Percentiles rank a stretch among this genome's conserved stretches.
Conservation (phyloP, 352 stramenopile species). For the Phytophthora vignae region DNA sequence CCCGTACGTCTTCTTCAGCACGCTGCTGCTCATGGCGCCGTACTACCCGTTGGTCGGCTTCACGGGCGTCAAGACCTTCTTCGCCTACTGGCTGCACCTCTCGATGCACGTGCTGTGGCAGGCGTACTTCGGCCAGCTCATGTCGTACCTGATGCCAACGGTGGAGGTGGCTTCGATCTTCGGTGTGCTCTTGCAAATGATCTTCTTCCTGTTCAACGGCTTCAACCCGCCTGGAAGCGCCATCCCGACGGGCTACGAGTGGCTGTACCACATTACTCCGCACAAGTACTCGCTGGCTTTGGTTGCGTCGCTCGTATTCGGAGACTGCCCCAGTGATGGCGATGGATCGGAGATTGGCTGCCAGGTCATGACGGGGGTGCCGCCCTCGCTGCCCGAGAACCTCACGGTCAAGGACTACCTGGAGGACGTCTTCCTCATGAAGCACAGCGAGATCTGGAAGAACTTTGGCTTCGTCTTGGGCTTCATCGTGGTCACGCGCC, state of each 20-base stretch:
- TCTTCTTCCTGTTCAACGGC: slow-evolving; percentile 9
- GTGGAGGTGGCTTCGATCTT: slow-evolving; percentile 13
- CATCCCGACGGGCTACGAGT: slow-evolving; percentile 6
- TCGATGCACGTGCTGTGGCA: slow-evolving; percentile 43
- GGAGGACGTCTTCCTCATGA: slow-evolving; percentile 20
- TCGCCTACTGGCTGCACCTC: slow-evolving; percentile 60
- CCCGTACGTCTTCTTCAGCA: slow-evolving; percentile 21
- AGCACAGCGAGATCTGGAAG: slow-evolving; percentile 28
- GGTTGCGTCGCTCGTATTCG: slow-evolving; percentile 8
- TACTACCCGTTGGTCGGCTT: slow-evolving; percentile 34
- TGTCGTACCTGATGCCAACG: slow-evolving; percentile 33
- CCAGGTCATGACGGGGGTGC: slow-evolving; percentile 13
- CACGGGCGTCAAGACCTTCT: slow-evolving; percentile 47
- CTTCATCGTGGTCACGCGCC: slow-evolving; percentile 61
- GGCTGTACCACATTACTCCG: slow-evolving; percentile 7
- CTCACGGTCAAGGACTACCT: slow-evolving; percentile 48
- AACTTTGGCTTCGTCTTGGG: slow-evolving; percentile 8
- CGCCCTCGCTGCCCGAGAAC: slow-evolving; percentile 2
- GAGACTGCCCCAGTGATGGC: slow-evolving; percentile 10
- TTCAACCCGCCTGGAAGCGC: neutral
- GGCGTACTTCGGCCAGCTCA: slow-evolving; percentile 42
- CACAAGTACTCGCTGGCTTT: slow-evolving; percentile 13
- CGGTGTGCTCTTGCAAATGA: neutral
- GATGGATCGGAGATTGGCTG: neutral
- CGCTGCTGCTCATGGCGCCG: slow-evolving; percentile 24